These are phyloP conservation scores for Panaeolus papilionaceus DNA, from an alignment of 768 basidiomycete species.

Conservation along the genomic window DNA sequence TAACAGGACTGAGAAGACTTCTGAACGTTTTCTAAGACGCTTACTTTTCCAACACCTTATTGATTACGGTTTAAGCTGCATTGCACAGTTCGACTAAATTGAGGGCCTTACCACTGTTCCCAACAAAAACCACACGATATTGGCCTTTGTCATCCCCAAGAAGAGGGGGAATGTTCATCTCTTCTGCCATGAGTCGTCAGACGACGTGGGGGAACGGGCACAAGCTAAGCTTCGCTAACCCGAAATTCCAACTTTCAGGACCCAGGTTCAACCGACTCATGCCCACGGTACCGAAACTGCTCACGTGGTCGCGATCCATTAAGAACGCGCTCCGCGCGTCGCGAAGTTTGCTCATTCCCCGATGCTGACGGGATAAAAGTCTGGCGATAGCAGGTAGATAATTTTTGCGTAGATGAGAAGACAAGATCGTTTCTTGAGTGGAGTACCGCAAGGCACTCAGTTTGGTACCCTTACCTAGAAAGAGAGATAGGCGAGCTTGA, in stretches of 20 bases:
- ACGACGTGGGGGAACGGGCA: neutral
- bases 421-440: neutral
- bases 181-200: neutral
- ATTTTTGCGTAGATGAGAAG: too few relatives aligned
- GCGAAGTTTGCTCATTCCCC: neutral
- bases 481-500: neutral
- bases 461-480: neutral
- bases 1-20: constrained; percentile 27
- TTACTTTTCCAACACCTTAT: constrained; percentile 18
- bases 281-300: neutral
- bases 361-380: neutral
- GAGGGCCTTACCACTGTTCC: constrained; percentile 15
- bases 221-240: neutral
- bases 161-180: constrained; percentile 11
- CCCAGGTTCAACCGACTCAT: neutral
- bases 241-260: neutral
- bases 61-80: neutral
- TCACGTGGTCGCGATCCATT: constrained; percentile 14
- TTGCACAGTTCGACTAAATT: neutral
- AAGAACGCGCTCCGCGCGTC: constrained; percentile 9
- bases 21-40: neutral
- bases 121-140: constrained; percentile 13
- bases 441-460: neutral
- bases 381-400: neutral
- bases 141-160: constrained; percentile 15